Percentiles rank a stretch among this genome's conserved stretches.
Evolutionary conservation across 2,329 filamentous ascomycete genomes (phyloP).

Genomic region (Elsinoe batatas): DNA sequence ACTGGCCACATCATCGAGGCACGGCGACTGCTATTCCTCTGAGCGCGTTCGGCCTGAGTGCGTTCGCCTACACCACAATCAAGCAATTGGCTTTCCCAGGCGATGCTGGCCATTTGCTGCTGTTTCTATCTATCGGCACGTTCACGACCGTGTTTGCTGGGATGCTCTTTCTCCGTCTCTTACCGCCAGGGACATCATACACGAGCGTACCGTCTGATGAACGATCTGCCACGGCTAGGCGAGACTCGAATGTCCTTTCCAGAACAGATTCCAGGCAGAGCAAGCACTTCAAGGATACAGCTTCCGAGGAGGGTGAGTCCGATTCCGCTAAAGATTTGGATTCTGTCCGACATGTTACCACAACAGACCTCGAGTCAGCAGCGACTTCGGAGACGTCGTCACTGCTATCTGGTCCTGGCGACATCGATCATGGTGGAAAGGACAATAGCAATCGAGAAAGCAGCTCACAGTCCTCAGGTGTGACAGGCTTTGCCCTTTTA

Average conservation of each 20-base stretch:
- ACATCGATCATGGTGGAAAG: slow-evolving; percentile 39
- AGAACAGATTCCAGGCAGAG: slow-evolving; percentile 39
- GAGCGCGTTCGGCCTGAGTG: slow-evolving; percentile 86
- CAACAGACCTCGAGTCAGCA: slow-evolving; percentile 13
- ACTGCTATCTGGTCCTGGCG: slow-evolving; percentile 56
- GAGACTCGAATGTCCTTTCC: slow-evolving; percentile 36
- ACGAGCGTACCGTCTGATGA: slow-evolving; percentile 43
- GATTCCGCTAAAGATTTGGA: not conserved
- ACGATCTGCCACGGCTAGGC: slow-evolving; percentile 34
- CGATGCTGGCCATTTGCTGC: slow-evolving; percentile 69
- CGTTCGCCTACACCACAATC: slow-evolving; percentile 86
- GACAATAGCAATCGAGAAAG: slow-evolving; percentile 50
- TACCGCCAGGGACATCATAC: slow-evolving; percentile 51
- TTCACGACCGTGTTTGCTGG: slow-evolving; percentile 63
- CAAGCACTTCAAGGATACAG: slow-evolving; percentile 31
- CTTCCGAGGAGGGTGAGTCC: slow-evolving; percentile 42
- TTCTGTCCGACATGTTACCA: slow-evolving; percentile 13
- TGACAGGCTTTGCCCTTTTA: slow-evolving; percentile 71
- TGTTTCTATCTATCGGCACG: slow-evolving; percentile 72
- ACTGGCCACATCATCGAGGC: slow-evolving; percentile 83
- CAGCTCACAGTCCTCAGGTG: slow-evolving; percentile 76
- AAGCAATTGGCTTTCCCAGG: slow-evolving; percentile 71
- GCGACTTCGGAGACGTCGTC: slow-evolving; percentile 68
- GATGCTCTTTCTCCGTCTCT: slow-evolving; percentile 75
- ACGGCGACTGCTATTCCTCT: slow-evolving; percentile 91